Evolutionary conservation across 2,329 filamentous ascomycete species (phyloP).

Genomic region (Talaromyces rugulosus): DNA sequence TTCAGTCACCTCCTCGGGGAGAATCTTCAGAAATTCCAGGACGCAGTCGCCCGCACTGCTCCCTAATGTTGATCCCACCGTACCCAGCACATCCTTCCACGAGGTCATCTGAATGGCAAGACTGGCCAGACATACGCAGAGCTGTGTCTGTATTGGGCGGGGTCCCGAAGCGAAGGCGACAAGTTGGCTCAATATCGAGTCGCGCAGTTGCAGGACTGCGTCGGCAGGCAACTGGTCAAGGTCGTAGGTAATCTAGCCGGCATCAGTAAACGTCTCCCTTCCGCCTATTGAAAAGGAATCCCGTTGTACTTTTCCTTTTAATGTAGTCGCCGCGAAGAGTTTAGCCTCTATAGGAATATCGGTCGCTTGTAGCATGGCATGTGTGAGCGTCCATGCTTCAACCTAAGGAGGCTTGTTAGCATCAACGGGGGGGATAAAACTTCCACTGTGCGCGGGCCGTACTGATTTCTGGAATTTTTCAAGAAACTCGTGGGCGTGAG

Average conservation of each 20-base stretch:
- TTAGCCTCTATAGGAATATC: conserved; percentile 78
- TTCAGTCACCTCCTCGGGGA: conserved; percentile 98
- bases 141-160: conserved; percentile 78
- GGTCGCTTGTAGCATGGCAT: conserved; percentile 75
- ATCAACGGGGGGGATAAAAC: neutral
- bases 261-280: conserved; percentile 20
- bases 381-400: conserved; percentile 85
- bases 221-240: conserved; percentile 77
- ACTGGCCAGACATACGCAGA: conserved; percentile 91
- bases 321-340: conserved; percentile 90
- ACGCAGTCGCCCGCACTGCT: conserved; percentile 74
- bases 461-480: conserved; percentile 98
- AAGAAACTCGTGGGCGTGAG: conserved; percentile 84
- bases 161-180: conserved; percentile 77
- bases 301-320: conserved; percentile 86
- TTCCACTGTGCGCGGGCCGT: conserved; percentile 34
- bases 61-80: conserved; percentile 72
- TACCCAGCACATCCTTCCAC: conserved; percentile 88
- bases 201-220: conserved; percentile 71
- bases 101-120: conserved; percentile 92
- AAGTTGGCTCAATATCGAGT: conserved; percentile 76
- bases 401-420: conserved; percentile 49
- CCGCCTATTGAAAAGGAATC: conserved; percentile 1
- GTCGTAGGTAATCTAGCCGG: conserved; percentile 84
- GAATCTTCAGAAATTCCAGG: conserved; percentile 91